Percentiles rank a stretch among this genome's conserved stretches.
Conservation (phyloP, 768 basidiomycete genomes). For the Trametes cingulata region DNA sequence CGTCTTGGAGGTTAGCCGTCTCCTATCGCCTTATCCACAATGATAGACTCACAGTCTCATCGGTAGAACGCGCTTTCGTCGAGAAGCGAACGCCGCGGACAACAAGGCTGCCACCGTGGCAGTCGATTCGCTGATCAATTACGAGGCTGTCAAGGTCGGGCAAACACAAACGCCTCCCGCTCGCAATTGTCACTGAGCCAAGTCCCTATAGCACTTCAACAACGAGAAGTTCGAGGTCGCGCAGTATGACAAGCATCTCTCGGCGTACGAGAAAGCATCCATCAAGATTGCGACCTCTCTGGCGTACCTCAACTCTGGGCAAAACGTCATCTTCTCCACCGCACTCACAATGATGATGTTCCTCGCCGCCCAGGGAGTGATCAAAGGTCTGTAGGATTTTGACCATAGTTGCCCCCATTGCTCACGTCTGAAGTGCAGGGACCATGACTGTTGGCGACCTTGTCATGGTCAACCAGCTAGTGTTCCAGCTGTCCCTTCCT, state of each 20-base stretch:
- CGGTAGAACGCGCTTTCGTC: conserved; percentile 86
- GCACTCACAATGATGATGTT: conserved; percentile 96
- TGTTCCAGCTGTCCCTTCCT: conserved; percentile 95
- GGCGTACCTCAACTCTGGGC: conserved; percentile 92
- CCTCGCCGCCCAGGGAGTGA: conserved; percentile 90
- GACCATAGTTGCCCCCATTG: not conserved
- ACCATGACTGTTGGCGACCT: conserved; percentile 98
- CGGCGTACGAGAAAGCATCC: conserved; percentile 86
- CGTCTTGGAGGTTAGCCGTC: conserved; percentile 83
- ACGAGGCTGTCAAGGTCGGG: conserved; percentile 94
- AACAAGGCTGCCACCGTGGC: conserved; percentile 94
- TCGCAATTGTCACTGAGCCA: not conserved
- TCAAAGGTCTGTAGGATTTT: conserved; percentile 62
- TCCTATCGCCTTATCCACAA: not conserved
- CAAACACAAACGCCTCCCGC: not conserved
- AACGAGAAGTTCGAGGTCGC: conserved; percentile 91
- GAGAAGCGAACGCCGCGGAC: conserved; percentile 94
- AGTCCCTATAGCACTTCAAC: conserved; percentile 79
- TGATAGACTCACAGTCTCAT: not conserved
- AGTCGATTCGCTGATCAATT: conserved; percentile 96
- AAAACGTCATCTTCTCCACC: conserved; percentile 93
- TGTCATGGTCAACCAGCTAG: conserved; percentile 98
- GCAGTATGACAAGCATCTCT: conserved; percentile 89
- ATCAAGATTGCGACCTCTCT: conserved; percentile 95
- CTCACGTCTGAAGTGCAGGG: conserved; percentile 46